Conservation (phyloP, 192 early-diverging fungal species). For the Radiomyces spectabilis region DNA sequence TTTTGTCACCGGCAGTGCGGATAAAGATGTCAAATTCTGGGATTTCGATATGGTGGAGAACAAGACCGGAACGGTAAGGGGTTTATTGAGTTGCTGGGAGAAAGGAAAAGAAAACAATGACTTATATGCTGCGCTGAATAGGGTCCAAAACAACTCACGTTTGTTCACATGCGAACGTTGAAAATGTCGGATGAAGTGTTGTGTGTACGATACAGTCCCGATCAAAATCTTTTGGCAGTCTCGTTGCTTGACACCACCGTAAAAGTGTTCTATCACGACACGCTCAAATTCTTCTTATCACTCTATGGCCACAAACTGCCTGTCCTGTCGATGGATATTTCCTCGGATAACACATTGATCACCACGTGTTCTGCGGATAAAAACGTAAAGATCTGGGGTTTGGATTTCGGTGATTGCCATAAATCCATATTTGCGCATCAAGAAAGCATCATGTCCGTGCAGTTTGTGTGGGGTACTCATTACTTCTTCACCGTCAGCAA, state of each 20-base stretch:
- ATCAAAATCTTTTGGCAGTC: conserved; percentile 83
- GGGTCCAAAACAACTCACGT: conserved; percentile 45
- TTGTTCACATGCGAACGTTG: conserved; percentile 83
- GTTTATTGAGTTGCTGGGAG: no score
- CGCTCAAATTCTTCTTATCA: conserved; percentile 95
- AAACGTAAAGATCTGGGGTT: conserved; percentile 96
- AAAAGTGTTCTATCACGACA: conserved; percentile 94
- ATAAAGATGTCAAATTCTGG: conserved; percentile 98
- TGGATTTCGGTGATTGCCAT: conserved; percentile 99
- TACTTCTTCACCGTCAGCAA: conserved; percentile 92
- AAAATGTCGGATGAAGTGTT: conserved; percentile 94
- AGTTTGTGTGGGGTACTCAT: conserved; percentile 92
- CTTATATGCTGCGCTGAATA: not conserved
- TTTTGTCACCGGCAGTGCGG: conserved; percentile 84
- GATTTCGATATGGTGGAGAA: conserved; percentile 75
- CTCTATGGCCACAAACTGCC: conserved; percentile 97
- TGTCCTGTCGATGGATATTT: conserved; percentile 98
- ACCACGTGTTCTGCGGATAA: conserved; percentile 96
- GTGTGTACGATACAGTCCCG: conserved; percentile 75
- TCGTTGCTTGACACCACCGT: conserved; percentile 91
- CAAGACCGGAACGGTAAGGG: conserved; percentile 11
- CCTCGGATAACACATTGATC: conserved; percentile 85
- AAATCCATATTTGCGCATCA: conserved; percentile 89
- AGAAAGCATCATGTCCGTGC: conserved; percentile 80
- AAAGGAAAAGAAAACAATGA: not conserved